Base-by-base conservation (phyloP, 2,329 filamentous ascomycete species). In the Phaeosphaeria sp. region DNA sequence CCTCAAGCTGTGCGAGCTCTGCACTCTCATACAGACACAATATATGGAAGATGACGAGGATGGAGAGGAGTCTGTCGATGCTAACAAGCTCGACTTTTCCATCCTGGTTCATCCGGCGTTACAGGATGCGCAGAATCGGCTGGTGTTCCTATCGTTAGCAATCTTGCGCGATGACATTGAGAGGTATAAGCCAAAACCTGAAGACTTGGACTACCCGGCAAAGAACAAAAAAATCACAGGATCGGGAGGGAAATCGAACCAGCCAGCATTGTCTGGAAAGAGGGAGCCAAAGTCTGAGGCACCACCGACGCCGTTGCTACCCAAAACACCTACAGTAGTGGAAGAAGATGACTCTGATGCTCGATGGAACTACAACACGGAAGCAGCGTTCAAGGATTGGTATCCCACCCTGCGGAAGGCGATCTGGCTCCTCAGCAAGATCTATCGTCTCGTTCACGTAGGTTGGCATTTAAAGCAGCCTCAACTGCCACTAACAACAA, bases 361-460 rank as follows among this genome's bases (percentile, higher is more conserved):
- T 2, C 78, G 81, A 30, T 86, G 81, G 81, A 81, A 80, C 51
- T 84, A 85, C 64, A 84, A 85, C 57, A 83, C 83, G 1, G 84
- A 87, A 61, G 82, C 85, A 20, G 81, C 82, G 1, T 83, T 86
- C 64, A 79, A 82, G 65, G 84, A 83, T 45, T 89, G 87, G 86
- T 90, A 90, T 69, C 87, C 88, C 1, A 90, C 88, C 0, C 76
- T 90, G 18, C 81, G 85, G 49, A 89, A 88, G 77, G 87, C 88
- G 2, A 87, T 90, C 24, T 89, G 87, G 85, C 79, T 91, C 3
- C 81, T 91, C 20, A 89, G 87, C 61, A 84, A 87, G 53, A 90
- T 91, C 63, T 90, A 90, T 72, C 83, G 87, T 8, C 83, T 91
- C 42, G 87, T 91, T 44, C 89, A 90, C 68, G 87, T 87, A 79